Evolutionary conservation across 2,329 filamentous ascomycete genomes (phyloP), one percentile per base, ranked within the genome.

Genomic region (Ceratocystis harringtonii): DNA sequence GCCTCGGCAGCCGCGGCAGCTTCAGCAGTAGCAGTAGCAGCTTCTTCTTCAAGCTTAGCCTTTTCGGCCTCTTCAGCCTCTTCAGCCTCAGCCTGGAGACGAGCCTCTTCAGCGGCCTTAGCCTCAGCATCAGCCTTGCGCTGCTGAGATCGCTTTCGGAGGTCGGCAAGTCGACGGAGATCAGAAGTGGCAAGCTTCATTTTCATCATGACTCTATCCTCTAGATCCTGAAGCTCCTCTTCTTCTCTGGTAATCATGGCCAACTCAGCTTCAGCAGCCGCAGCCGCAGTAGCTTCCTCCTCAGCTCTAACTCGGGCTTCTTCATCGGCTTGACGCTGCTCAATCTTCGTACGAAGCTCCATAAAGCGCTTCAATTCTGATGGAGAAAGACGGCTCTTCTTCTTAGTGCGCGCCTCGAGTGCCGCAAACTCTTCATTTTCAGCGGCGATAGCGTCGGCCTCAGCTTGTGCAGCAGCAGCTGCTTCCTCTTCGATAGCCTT

Each of bases 61-160:
- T 65, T 50, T 25, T 25, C 22, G 22, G 22, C 22, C 22, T 25
- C 22, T 22, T 65, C 58, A 6, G 58, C 62, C 32, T 61, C 66
- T 32, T 58, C 52, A 12, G 52, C 28, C 17, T 58, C 52, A 15
- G 61, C 43, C 22, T 45, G 15, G 36, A 67, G 17, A 41, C 58
- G 66, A n/a, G 71, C 61, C 69, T 70, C 22, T 69, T 72, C 32
- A 69, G 70, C 48, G 66, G 50, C 62, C 66, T 69, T 61, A 69
- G 70, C 60, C 69, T 74, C 73, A 10, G 72, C 72, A 61, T 72
- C 67, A 32, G 72, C 67, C 67, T 72, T 73, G 65, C 69, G 71
- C 65, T 68, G 70, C 67, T 73, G 74, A 0, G 70, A 72, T 61
- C 74, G 76, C 52, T 72, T 72, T 30, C 66, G 63, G 32, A 67